A percentile compares a stretch with the other conserved stretches of the same genome.
Conservation (phyloP, 1,284 basidiomycete genomes). For the Austroboletus niveus region DNA sequence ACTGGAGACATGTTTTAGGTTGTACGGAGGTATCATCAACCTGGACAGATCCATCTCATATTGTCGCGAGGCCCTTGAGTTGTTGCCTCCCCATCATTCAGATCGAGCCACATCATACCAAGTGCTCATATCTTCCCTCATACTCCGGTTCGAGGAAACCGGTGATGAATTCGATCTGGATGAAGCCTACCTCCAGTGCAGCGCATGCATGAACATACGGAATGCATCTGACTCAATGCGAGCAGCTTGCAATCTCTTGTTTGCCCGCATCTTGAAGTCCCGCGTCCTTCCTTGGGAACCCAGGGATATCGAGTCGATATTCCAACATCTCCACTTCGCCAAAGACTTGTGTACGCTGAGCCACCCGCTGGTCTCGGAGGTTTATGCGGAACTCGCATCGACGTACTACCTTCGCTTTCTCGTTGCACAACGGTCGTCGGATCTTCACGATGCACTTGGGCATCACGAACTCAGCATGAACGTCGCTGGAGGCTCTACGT, state of each 20-base stretch:
- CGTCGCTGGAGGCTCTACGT: conserved; percentile 16
- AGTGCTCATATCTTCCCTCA: conserved; percentile 19
- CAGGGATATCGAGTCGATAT: conserved; percentile 18
- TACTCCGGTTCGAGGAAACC: conserved; percentile 24
- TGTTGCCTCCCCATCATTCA: conserved; percentile 13
- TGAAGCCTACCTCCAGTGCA: conserved; percentile 22
- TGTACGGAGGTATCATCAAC: conserved; percentile 18
- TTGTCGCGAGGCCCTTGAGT: conserved; percentile 25
- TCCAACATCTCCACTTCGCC: conserved; percentile 23
- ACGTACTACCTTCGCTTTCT: conserved; percentile 27
- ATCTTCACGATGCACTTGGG: conserved; percentile 27
- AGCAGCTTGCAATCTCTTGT: conserved; percentile 18
- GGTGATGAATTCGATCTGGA: conserved; percentile 30
- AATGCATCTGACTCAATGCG: conserved; percentile 11
- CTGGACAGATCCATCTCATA: conserved; percentile 25
- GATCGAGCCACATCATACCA: conserved; percentile 15
- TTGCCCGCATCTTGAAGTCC: conserved; percentile 22
- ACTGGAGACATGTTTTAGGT: conserved; percentile 23
- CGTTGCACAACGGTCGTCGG: conserved; percentile 15
- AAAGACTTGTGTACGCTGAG: conserved; percentile 21
- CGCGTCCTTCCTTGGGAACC: conserved; percentile 20
- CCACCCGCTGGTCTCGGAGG: conserved; percentile 17
- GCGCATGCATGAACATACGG: conserved; percentile 6
- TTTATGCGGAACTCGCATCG: conserved; percentile 29
- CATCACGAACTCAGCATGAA: conserved; percentile 27